Percentiles rank a stretch among this genome's conserved stretches.
Conservation (phyloP, 1,139 yeast species). For the Taphrina communis region DNA sequence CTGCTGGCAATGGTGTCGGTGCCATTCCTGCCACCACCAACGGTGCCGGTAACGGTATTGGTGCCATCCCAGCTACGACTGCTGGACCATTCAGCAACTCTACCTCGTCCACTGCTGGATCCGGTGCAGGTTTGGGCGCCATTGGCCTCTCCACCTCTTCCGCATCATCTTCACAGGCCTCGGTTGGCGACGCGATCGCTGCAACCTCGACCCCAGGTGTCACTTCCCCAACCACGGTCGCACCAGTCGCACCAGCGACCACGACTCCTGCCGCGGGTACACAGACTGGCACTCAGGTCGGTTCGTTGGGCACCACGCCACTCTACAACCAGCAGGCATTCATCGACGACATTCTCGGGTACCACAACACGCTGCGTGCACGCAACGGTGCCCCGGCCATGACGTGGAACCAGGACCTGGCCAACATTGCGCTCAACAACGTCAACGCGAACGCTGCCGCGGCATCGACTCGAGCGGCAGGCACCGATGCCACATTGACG, state of each 20-base stretch:
- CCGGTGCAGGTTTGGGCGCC: constrained; percentile 6
- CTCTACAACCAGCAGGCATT: constrained; percentile 39
- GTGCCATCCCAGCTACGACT: constrained; percentile 29
- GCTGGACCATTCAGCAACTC: constrained; percentile 19
- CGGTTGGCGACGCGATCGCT: constrained; percentile 44
- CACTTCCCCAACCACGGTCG: constrained; percentile 24
- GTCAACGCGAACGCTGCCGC: constrained; percentile 78
- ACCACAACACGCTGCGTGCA: constrained; percentile 74
- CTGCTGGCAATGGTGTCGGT: constrained; percentile 27
- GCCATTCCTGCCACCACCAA: constrained; percentile 31
- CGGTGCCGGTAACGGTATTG: constrained; percentile 19
- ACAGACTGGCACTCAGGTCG: constrained; percentile 29
- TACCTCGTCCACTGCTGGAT: constrained; percentile 41
- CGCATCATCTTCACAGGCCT: constrained; percentile 30
- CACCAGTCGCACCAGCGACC: constrained; percentile 18
- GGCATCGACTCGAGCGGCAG: neutral
- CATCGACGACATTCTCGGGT: constrained; percentile 53
- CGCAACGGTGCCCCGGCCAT: constrained; percentile 65
- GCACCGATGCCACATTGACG: constrained; percentile 52
- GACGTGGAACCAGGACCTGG: constrained; percentile 69
- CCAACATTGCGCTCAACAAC: constrained; percentile 53
- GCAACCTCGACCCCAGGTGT: constrained; percentile 43
- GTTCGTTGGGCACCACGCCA: constrained; percentile 46
- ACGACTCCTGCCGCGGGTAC: constrained; percentile 23
- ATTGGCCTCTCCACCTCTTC: constrained; percentile 1